phyloP scores from a whole-genome alignment of 495 filamentous ascomycete genomes.

The Lepraria neglecta region DNA sequence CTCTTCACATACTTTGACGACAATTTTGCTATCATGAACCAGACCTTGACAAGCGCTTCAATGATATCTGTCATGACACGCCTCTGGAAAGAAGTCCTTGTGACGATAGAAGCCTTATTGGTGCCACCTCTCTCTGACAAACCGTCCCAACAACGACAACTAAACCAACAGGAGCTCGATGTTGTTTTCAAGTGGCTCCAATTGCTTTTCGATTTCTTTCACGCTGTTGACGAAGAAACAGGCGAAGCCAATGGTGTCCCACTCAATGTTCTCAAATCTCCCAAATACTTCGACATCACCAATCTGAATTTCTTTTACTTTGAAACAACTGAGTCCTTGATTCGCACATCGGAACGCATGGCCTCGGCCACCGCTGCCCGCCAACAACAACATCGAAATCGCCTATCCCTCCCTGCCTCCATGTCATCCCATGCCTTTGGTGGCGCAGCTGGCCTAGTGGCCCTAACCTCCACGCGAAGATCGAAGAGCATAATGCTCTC shows the following conservation, averaged over 20 bases:
- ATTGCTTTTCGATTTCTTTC: slow-evolving; percentile 89
- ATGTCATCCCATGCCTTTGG: slow-evolving; percentile 49
- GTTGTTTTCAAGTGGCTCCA: slow-evolving; percentile 94
- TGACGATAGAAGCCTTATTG: slow-evolving; percentile 81
- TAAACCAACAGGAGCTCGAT: slow-evolving; percentile 86
- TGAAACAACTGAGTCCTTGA: slow-evolving; percentile 82
- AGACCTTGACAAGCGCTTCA: slow-evolving; percentile 82
- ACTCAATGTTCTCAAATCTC: slow-evolving; percentile 82
- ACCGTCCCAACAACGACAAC: slow-evolving; percentile 76
- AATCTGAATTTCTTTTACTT: slow-evolving; percentile 98
- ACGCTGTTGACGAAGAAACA: slow-evolving; percentile 78
- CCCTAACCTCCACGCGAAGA: slow-evolving; percentile 61
- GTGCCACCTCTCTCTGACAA: slow-evolving; percentile 96
- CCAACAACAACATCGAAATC: slow-evolving; percentile 60
- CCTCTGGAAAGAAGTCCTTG: slow-evolving; percentile 94
- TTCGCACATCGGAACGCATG: slow-evolving; percentile 91
- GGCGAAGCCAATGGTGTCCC: slow-evolving; percentile 85
- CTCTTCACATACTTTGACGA: slow-evolving; percentile 98
- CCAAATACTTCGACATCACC: slow-evolving; percentile 97
- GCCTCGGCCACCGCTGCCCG: slow-evolving; percentile 79
- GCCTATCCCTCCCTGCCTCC: slow-evolving; percentile 64
- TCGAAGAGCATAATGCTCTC: slow-evolving; percentile 94
- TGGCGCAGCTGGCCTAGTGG: slow-evolving; percentile 59
- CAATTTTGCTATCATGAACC: slow-evolving; percentile 98
- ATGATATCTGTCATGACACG: slow-evolving; percentile 98